phyloP scores from a whole-genome alignment of 129 eudicot species.

The Artemisia tridentata region DNA sequence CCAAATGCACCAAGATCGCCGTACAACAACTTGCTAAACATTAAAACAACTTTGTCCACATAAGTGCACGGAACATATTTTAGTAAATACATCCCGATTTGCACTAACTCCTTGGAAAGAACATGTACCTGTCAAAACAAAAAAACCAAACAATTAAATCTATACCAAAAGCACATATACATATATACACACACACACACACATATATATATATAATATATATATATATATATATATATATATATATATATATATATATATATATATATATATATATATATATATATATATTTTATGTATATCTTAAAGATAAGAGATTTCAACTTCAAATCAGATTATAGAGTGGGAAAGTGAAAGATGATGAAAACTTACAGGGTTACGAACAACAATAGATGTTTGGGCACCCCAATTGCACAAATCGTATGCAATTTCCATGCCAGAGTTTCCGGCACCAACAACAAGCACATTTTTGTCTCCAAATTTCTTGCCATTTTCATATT shows the following conservation, averaged over 20 bases:
- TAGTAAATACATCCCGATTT: slow-evolving; percentile 46
- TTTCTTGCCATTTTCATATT: slow-evolving; percentile 41
- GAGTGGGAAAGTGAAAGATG: no score
- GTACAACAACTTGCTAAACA: slow-evolving; percentile 29
- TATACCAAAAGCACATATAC: no score
- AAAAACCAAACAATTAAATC: neutral
- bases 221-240: no score
- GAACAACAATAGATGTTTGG: slow-evolving; percentile 48
- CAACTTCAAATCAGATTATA: no score
- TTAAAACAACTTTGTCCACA: slow-evolving; percentile 39
- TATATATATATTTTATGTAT: neutral
- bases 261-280: no score
- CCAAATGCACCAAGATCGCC: slow-evolving; percentile 42
- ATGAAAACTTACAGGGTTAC: slow-evolving; percentile 43
- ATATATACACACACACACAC: no score
- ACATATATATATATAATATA: no score
- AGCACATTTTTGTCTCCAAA: slow-evolving; percentile 41
- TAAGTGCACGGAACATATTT: slow-evolving; percentile 26
- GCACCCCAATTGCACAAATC: slow-evolving; percentile 59
- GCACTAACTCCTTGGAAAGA: slow-evolving; percentile 41
- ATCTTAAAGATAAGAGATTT: no score
- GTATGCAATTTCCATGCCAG: slow-evolving; percentile 67
- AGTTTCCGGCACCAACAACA: slow-evolving; percentile 69
- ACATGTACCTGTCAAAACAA: slow-evolving; percentile 42
- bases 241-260: no score